Base-by-base conservation (phyloP, 1,284 basidiomycete genomes). In the Pisolithus thermaeus region DNA sequence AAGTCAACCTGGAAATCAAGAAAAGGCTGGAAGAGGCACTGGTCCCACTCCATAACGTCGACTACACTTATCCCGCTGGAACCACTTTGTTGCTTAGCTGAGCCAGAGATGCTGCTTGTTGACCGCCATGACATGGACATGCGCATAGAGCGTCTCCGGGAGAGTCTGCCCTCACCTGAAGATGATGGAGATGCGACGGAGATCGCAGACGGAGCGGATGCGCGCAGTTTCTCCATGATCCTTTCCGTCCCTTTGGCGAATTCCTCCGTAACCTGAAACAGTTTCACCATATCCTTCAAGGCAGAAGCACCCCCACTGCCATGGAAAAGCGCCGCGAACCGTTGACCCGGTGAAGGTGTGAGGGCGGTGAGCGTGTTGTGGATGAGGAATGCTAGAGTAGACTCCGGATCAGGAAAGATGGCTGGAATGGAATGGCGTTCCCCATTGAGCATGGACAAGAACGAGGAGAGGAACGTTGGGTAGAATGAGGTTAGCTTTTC, bases 1-100 rank as follows among this genome's bases (percentile, higher is more conserved):
- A 95, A 97, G 50, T 92, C 86, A 16, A 81, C 75, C 63, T 97
- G 94, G 56, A 87, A 87, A 62, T 94, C 90, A 18, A 94, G 74
- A 72, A 96, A 97, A 0, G 94, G 91, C 63, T 94, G 92, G 67
- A 93, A 95, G 8, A 97, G 74, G 38, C 87, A 83, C 50, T 87
- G 84, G 61, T 96, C 92, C 94, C 94, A 97, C 46, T 84, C 83
- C 56, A 80, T 70, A 9, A 73, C 73, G 43, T 78, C 75, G 18
- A 58, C 64, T 47, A 45, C 28, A 41, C 54, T 35, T 18, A 50
- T 35, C 18, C 56, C 25, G 11, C 42, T 48, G 14, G 57, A 47
- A 22, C 38, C 45, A 4, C 54, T 55, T 36, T 54, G 40, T 9
- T 49, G 39, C 40, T 59, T 57, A 16, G 62, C 60, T 5, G 59